These are phyloP conservation scores for Sporisorium graminicola DNA, from an alignment of 1,284 basidiomycete species.

Conservation along the genomic window DNA sequence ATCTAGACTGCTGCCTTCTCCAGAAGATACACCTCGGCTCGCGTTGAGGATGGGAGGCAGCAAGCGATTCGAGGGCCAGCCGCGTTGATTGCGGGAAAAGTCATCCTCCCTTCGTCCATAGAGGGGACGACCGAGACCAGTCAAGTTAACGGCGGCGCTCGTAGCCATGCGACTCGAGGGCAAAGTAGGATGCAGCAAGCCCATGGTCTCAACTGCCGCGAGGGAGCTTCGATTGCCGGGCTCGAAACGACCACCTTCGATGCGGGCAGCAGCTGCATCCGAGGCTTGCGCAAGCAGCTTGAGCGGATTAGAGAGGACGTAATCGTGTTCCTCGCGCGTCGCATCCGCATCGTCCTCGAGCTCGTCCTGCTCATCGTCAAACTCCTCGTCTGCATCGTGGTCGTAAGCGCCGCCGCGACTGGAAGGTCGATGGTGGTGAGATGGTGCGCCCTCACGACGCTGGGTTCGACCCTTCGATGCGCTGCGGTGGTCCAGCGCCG, in stretches of 20 bases:
- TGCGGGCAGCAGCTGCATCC: slow-evolving; percentile 52
- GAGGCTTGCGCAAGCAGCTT: slow-evolving; percentile 59
- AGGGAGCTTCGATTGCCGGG: slow-evolving; percentile 37
- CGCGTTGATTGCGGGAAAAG: slow-evolving; percentile 18
- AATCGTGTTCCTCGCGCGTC: slow-evolving; percentile 49
- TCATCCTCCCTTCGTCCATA: slow-evolving; percentile 39
- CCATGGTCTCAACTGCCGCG: slow-evolving; percentile 57
- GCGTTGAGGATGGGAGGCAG: slow-evolving; percentile 42
- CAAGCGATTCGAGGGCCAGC: slow-evolving; percentile 40
- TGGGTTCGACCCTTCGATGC: slow-evolving; percentile 33
- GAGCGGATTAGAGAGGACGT: slow-evolving; percentile 61
- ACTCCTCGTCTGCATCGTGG: slow-evolving; percentile 52
- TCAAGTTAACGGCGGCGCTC: slow-evolving; percentile 45
- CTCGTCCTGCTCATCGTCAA: slow-evolving; percentile 59
- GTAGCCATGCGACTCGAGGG: slow-evolving; percentile 48
- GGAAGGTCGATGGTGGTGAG: slow-evolving; percentile 33
- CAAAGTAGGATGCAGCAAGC: slow-evolving; percentile 40
- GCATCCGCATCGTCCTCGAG: slow-evolving; percentile 54
- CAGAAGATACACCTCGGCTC: slow-evolving; percentile 1
- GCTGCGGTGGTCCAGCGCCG: slow-evolving; percentile 21
- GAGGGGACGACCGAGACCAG: slow-evolving; percentile 44
- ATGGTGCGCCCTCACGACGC: slow-evolving; percentile 15
- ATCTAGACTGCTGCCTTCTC: slow-evolving; percentile 9
- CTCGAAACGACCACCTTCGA: slow-evolving; percentile 43
- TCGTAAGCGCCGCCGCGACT: slow-evolving; percentile 30